Conservation (phyloP, 345 rosid species). For the Firmiana major region DNA sequence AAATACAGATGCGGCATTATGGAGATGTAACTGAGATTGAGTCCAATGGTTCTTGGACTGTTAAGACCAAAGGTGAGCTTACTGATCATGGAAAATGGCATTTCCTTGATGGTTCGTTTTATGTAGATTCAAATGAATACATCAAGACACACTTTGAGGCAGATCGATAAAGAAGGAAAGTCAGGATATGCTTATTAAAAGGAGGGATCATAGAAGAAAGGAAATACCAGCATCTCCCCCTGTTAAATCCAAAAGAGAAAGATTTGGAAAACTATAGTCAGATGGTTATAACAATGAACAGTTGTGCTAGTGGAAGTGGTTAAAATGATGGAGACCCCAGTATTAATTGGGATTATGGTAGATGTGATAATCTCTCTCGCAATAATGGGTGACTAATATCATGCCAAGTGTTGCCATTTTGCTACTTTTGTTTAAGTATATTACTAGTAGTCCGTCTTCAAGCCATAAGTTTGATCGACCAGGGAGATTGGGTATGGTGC, state of each 20-base stretch:
- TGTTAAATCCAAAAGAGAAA: conserved; percentile 51
- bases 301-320: conserved; percentile 83
- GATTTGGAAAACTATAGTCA: conserved; percentile 40
- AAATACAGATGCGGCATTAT: too few relatives aligned
- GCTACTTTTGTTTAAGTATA: too few relatives aligned
- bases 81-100: conserved; percentile 17
- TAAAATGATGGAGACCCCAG: conserved; percentile 72
- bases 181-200: conserved; percentile 66
- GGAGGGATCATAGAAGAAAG: conserved; percentile 79
- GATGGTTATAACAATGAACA: conserved; percentile 69
- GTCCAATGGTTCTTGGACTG: too few relatives aligned
- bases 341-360: conserved; percentile 75
- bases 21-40: too few relatives aligned
- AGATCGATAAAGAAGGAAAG: conserved; percentile 59
- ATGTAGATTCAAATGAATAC: conserved; percentile 5
- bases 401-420: too few relatives aligned
- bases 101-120: conserved; percentile 24
- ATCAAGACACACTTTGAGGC: conserved; percentile 18
- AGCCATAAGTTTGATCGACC: too few relatives aligned
- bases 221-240: conserved; percentile 46
- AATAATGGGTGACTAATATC: too few relatives aligned
- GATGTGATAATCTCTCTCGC: conserved; percentile 43
- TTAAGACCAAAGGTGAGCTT: too few relatives aligned
- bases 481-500: too few relatives aligned
- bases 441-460: too few relatives aligned